phyloP scores from a whole-genome alignment of 176 grass and related monocot species.

The Carex littledalei region DNA sequence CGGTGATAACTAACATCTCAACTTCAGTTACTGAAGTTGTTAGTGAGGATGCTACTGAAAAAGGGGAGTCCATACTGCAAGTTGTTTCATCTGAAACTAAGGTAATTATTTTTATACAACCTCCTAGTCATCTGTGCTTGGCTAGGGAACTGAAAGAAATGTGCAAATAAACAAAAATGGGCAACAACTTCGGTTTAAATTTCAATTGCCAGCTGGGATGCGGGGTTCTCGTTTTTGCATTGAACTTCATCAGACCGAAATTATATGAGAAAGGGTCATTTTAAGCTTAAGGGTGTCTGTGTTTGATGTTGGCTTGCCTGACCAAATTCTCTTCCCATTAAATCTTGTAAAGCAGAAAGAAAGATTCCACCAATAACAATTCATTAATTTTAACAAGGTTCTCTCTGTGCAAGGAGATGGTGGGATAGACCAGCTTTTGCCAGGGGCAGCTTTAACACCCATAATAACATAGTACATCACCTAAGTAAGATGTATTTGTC shows the following conservation, averaged over 20 bases:
- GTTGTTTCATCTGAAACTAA: constrained; percentile 43
- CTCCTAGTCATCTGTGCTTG: neutral
- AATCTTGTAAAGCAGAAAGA: neutral
- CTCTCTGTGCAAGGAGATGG: neutral
- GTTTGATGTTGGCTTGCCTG: neutral
- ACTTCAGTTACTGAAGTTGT: constrained; percentile 49
- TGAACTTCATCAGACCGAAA: neutral
- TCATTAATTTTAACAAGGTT: neutral
- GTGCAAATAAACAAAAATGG: neutral
- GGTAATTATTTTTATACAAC: constrained; percentile 33
- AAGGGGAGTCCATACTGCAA: constrained; percentile 32
- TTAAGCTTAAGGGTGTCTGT: neutral
- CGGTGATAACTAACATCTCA: constrained; percentile 46
- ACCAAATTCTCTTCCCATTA: neutral
- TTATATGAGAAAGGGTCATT: neutral
- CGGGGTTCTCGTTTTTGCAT: neutral
- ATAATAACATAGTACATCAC: neutral
- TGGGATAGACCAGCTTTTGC: neutral
- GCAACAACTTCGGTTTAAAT: neutral
- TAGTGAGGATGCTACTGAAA: constrained; percentile 30
- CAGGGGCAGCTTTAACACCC: neutral
- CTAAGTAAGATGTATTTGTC: neutral
- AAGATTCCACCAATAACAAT: neutral
- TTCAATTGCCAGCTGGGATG: neutral
- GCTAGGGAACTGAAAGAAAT: neutral